phyloP scores from a whole-genome alignment of 225 moss, liverwort and hornwort genomes.

The Physcomitrium patens region DNA sequence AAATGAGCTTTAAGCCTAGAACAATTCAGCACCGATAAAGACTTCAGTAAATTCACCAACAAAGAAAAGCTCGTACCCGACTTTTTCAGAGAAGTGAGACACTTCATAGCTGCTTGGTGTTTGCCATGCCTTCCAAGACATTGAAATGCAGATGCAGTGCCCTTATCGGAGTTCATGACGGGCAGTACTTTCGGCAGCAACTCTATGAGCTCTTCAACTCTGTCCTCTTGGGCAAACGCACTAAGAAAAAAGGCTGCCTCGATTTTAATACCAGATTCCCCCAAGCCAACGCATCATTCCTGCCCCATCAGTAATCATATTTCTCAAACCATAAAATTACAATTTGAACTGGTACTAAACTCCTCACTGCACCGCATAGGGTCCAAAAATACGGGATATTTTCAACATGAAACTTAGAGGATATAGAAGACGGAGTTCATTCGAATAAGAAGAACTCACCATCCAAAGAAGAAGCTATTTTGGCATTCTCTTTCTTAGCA shows the following conservation, averaged over 20 bases:
- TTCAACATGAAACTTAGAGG: background rate
- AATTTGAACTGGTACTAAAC: background rate
- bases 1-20: background rate
- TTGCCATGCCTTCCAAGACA: slow-evolving; percentile 63
- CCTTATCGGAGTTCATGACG: slow-evolving; percentile 40
- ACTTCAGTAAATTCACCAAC: background rate
- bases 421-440: slow-evolving; percentile 7
- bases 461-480: slow-evolving; percentile 55
- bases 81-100: slow-evolving; percentile 43
- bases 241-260: slow-evolving; percentile 61
- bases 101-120: slow-evolving; percentile 43
- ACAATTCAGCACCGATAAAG: background rate
- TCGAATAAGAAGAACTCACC: slow-evolving; percentile 43
- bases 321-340: slow-evolving; percentile 45
- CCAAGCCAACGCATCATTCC: slow-evolving; percentile 64
- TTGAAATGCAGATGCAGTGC: slow-evolving; percentile 52
- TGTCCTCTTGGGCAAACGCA: slow-evolving; percentile 51
- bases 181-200: slow-evolving; percentile 62
- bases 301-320: slow-evolving; percentile 69
- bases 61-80: slow-evolving; percentile 33
- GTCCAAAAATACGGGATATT: background rate
- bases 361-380: background rate
- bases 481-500: slow-evolving; percentile 47
- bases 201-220: slow-evolving; percentile 52
- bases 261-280: slow-evolving; percentile 39